phyloP scores from a whole-genome alignment of 768 basidiomycete species.

The Pisolithus sp. region DNA sequence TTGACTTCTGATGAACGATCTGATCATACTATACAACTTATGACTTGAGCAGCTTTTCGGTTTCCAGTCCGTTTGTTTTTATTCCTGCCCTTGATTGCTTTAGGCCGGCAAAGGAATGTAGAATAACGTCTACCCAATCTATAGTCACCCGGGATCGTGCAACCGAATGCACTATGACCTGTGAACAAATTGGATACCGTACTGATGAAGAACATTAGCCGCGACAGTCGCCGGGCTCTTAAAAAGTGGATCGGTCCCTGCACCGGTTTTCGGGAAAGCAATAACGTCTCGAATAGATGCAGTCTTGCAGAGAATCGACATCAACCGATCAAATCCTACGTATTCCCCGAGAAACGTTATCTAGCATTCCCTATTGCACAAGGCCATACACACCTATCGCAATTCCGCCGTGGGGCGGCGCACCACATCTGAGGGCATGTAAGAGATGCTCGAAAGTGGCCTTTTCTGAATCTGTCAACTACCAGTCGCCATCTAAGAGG shows the following conservation, averaged over 20 bases:
- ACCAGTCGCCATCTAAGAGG: slow-evolving; percentile 9
- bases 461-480: slow-evolving; percentile 73
- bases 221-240: slow-evolving; percentile 69
- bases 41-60: slow-evolving; percentile 7
- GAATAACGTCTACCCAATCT: background rate
- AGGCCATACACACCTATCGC: slow-evolving; percentile 61
- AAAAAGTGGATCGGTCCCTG: slow-evolving; percentile 82
- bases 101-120: slow-evolving; percentile 7
- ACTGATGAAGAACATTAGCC: slow-evolving; percentile 51
- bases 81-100: background rate
- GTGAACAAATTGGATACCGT: slow-evolving; percentile 44
- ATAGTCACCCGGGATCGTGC: background rate
- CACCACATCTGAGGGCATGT: slow-evolving; percentile 82
- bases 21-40: slow-evolving; percentile 24
- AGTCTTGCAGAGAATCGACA: slow-evolving; percentile 84
- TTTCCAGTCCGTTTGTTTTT: slow-evolving; percentile 6
- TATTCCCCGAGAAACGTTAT: background rate
- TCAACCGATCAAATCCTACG: slow-evolving; percentile 86
- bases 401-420: slow-evolving; percentile 93
- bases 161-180: slow-evolving; percentile 1
- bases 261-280: slow-evolving; percentile 89
- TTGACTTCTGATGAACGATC: slow-evolving; percentile 16
- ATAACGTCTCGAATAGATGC: slow-evolving; percentile 92
- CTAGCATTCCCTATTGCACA: slow-evolving; percentile 4
- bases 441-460: slow-evolving; percentile 77